A percentile compares a stretch with the other conserved stretches of the same genome.
These are phyloP conservation scores for Niebla homalea DNA, from an alignment of 495 filamentous ascomycete species.

Conservation along the genomic window DNA sequence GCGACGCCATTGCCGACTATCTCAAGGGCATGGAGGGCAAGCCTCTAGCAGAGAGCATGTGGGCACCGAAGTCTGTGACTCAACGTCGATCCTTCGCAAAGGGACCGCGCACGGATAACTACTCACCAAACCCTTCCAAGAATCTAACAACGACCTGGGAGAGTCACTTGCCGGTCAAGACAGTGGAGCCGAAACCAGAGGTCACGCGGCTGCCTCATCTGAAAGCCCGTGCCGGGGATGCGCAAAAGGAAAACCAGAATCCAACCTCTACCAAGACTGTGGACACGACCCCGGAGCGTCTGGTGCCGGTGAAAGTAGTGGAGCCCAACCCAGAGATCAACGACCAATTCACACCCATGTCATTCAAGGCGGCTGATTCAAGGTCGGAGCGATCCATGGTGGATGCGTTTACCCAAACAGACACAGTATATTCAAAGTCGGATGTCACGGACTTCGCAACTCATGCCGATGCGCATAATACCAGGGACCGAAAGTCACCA, in stretches of 20 bases:
- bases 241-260: too few relatives aligned
- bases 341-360: conserved; percentile 7
- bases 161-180: too few relatives aligned
- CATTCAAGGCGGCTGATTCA: conserved; percentile 11
- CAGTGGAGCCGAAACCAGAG: background rate
- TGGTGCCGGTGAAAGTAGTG: too few relatives aligned
- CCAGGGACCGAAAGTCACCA: too few relatives aligned
- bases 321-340: background rate
- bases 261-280: background rate
- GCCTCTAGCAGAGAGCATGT: conserved; percentile 6
- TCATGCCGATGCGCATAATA: too few relatives aligned
- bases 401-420: background rate
- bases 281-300: background rate
- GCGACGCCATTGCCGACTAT: conserved; percentile 1
- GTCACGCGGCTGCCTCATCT: too few relatives aligned
- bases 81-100: background rate
- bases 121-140: background rate
- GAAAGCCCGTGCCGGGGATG: too few relatives aligned
- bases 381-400: background rate
- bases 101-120: background rate
- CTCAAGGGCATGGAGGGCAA: background rate
- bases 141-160: background rate
- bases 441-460: too few relatives aligned
- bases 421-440: too few relatives aligned
- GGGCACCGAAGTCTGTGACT: background rate